A percentile compares a stretch with the other conserved stretches of the same genome.
These are phyloP conservation scores for Hypoxylon fragiforme DNA, from an alignment of 495 filamentous ascomycete genomes.

Conservation along the genomic window DNA sequence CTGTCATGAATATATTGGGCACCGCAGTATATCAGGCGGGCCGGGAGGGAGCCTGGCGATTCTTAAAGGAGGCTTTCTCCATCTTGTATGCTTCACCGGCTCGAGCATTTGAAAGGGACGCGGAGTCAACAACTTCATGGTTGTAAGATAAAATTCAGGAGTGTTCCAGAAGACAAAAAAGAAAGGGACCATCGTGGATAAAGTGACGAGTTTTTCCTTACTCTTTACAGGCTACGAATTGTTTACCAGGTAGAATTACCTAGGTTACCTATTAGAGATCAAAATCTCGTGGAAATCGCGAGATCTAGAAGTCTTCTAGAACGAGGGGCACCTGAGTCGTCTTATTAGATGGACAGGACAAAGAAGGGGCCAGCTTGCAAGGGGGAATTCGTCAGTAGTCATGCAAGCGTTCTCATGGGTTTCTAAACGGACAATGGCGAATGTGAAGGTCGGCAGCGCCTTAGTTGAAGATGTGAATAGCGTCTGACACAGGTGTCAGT, in stretches of 20 bases:
- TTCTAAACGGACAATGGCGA: constrained; percentile 15
- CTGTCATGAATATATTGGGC: constrained; percentile 26
- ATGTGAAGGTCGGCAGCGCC: constrained; percentile 10
- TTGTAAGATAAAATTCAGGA: constrained; percentile 7
- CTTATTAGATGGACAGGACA: constrained; percentile 25
- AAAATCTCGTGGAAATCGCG: constrained; percentile 3
- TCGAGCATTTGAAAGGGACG: constrained; percentile 20
- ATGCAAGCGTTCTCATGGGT: constrained; percentile 25
- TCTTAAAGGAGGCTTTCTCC: constrained; percentile 26
- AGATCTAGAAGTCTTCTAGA: constrained; percentile 29
- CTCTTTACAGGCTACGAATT: too few species aligned
- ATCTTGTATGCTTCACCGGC: constrained; percentile 25
- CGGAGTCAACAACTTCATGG: not conserved
- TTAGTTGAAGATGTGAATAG: constrained; percentile 23
- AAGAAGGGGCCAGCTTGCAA: constrained; percentile 5
- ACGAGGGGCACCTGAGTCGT: constrained; percentile 23
- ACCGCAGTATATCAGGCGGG: not conserved
- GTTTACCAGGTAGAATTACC: too few species aligned
- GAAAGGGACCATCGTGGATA: constrained; percentile 10
- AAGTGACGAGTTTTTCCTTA: constrained; percentile 9
- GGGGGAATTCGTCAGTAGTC: constrained; percentile 19
- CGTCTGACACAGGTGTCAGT: constrained; percentile 22
- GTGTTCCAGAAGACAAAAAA: constrained; percentile 28
- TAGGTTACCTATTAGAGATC: constrained; percentile 8
- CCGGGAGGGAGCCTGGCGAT: constrained; percentile 2